Conservation (phyloP, 306 rosid genomes). For the Echinosophora koreensis region DNA sequence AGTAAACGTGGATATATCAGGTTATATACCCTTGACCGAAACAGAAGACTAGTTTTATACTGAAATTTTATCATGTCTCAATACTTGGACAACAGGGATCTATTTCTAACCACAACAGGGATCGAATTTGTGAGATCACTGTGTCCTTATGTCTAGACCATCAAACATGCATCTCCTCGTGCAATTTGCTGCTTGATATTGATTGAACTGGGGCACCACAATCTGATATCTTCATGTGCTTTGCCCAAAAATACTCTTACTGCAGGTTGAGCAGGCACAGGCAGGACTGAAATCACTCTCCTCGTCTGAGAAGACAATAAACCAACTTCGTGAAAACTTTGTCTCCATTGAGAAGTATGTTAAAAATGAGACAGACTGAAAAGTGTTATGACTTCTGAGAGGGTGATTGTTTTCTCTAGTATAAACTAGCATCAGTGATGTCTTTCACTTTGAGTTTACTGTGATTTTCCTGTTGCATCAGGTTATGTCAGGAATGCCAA, state of each 20-base stretch:
- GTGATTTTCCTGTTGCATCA: constrained; percentile 56
- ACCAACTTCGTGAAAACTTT: constrained; percentile 86
- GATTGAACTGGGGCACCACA: constrained; percentile 29
- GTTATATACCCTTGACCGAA: constrained; percentile 7
- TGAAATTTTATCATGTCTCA: constrained; percentile 17
- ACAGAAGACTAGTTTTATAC: constrained; percentile 26
- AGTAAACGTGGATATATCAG: neutral
- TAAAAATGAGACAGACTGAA: constrained; percentile 40
- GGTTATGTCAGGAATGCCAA: constrained; percentile 94
- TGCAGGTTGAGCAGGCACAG: constrained; percentile 95
- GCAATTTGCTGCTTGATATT: constrained; percentile 35
- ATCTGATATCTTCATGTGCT: constrained; percentile 42
- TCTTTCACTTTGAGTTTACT: constrained; percentile 47
- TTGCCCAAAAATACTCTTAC: constrained; percentile 38
- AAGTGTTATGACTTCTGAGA: constrained; percentile 33
- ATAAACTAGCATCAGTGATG: constrained; percentile 14
- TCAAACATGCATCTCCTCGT: constrained; percentile 21
- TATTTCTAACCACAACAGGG: constrained; percentile 9
- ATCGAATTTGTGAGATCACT: constrained; percentile 29
- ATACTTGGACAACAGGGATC: constrained; percentile 17
- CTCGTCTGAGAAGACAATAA: constrained; percentile 71
- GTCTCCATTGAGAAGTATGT: constrained; percentile 92
- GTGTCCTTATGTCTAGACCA: constrained; percentile 17
- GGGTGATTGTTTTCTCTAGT: constrained; percentile 36
- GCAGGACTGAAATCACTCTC: constrained; percentile 87